Conservation (phyloP, 2,329 filamentous ascomycete genomes). For the Keithomyces neogunnii region DNA sequence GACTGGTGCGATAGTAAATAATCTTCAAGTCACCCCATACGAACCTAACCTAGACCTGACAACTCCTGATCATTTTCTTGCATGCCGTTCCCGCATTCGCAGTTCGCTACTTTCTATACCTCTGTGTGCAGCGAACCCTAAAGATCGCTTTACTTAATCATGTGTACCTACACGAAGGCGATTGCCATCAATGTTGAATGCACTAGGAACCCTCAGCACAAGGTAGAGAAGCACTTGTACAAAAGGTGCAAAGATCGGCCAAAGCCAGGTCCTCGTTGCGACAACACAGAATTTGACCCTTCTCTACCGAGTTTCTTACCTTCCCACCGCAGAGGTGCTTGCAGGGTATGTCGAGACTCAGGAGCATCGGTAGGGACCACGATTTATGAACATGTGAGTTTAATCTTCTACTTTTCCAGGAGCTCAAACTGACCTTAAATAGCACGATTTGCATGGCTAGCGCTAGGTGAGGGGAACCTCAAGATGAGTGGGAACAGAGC, state of each 20-base stretch:
- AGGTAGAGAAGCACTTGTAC: constrained; percentile 1
- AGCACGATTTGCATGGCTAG: background rate
- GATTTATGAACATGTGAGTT: constrained; percentile 4
- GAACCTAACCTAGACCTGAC: too few species aligned
- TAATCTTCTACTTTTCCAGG: background rate
- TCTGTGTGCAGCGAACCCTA: too few species aligned
- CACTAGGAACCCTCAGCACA: constrained; percentile 1
- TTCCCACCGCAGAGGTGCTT: constrained; percentile 1
- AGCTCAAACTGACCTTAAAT: background rate
- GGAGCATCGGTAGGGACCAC: constrained; percentile 2
- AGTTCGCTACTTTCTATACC: too few species aligned
- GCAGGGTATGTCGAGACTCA: constrained; percentile 4
- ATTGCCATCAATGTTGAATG: constrained; percentile 1
- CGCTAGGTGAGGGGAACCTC: too few species aligned
- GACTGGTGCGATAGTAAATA: too few species aligned
- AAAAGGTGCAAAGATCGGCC: background rate
- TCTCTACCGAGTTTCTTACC: background rate
- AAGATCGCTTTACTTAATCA: background rate
- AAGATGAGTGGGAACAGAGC: background rate
- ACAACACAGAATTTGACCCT: background rate
- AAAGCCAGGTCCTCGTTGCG: constrained; percentile 2
- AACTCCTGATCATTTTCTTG: too few species aligned
- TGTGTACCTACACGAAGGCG: constrained; percentile 2
- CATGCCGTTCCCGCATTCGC: too few species aligned
- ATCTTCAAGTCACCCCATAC: too few species aligned